Evolutionary conservation across 805 yeast genomes (phyloP), one percentile per base, ranked within the genome.

Genomic region (Starmera caribaea): DNA sequence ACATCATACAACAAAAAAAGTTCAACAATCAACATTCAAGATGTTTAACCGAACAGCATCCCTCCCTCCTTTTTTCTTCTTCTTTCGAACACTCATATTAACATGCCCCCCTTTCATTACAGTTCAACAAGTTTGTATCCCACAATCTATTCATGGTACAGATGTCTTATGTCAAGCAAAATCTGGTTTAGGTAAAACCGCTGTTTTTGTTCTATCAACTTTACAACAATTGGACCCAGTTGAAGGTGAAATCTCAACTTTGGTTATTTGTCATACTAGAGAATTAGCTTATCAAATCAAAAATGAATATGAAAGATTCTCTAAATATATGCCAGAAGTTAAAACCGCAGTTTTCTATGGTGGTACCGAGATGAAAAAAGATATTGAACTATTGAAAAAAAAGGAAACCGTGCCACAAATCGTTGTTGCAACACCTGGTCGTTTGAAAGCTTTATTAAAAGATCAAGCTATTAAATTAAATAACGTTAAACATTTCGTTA

Each of bases 111-210:
- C 30, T 10, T n/a, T 4, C 15, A n/a, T 30, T 34, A 47, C 61
- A 83, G 98, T 90, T 51, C 98, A 90, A 71, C 98, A 90, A 71
- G 90, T 87, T 53, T 86, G 96, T 67, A 92, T 90, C 58, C 98
- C 98, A 40, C 97, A 92, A 69, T 85, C 97, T 41, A 87, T 90
- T 59, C 82, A 90, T 54, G 98, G 97, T 59, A 90, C 96, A 46
- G 98, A 90, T 61, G 97, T 90, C 43, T 69, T 90, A 51, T 92
- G 98, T 71, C 98, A 90, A 74, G 98, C 98, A 65, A 90, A 92
- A 72, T 92, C 98, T 36, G 98, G 98, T 83, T 74, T 92, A 53
- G 98, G 98, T 80, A 90, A 90, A 66, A 90, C 98, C 44, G 98
- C 98, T 35, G 97, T 90, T 41, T 90, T 90, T 55, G 97, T 90